phyloP scores from a whole-genome alignment of 768 basidiomycete genomes.

The Erythrobasidium yunnanense region DNA sequence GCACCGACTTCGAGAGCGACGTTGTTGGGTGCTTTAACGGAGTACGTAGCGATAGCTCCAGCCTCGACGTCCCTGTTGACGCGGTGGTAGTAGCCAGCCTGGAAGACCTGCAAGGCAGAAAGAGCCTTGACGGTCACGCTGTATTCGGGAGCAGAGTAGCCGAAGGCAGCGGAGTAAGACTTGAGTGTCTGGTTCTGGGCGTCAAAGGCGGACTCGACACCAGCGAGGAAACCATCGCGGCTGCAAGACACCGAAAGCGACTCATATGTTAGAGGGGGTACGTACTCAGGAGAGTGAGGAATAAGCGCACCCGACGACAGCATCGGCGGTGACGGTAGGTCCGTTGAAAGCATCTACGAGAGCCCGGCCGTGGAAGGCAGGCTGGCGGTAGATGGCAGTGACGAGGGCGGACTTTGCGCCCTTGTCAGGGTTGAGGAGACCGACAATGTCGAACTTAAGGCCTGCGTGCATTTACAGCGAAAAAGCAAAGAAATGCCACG shows the following conservation, averaged over 20 bases:
- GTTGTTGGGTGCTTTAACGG: not conserved
- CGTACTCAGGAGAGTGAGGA: not conserved
- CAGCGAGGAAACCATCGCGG: slow-evolving; percentile 92
- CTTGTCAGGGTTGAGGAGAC: slow-evolving; percentile 75
- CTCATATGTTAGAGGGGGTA: no score
- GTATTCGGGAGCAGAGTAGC: slow-evolving; percentile 93
- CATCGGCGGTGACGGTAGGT: slow-evolving; percentile 91
- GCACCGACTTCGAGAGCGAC: slow-evolving; percentile 54
- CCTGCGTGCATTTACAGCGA: slow-evolving; percentile 39
- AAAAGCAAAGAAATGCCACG: not conserved
- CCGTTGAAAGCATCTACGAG: slow-evolving; percentile 92
- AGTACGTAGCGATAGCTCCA: slow-evolving; percentile 55
- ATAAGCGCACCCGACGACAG: slow-evolving; percentile 53
- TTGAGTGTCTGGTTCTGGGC: slow-evolving; percentile 84
- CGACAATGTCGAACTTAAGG: slow-evolving; percentile 82
- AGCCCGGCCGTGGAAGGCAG: slow-evolving; percentile 82
- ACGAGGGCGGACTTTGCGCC: slow-evolving; percentile 70
- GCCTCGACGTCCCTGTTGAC: slow-evolving; percentile 84
- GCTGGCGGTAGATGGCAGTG: slow-evolving; percentile 85
- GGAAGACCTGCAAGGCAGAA: slow-evolving; percentile 84
- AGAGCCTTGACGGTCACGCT: slow-evolving; percentile 87
- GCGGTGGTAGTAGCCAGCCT: slow-evolving; percentile 96
- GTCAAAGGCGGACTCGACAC: slow-evolving; percentile 93
- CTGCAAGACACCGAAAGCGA: slow-evolving; percentile 44
- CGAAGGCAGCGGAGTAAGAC: slow-evolving; percentile 80